Conservation (phyloP, 1,139 yeast species). For the Taphrina deformans region DNA sequence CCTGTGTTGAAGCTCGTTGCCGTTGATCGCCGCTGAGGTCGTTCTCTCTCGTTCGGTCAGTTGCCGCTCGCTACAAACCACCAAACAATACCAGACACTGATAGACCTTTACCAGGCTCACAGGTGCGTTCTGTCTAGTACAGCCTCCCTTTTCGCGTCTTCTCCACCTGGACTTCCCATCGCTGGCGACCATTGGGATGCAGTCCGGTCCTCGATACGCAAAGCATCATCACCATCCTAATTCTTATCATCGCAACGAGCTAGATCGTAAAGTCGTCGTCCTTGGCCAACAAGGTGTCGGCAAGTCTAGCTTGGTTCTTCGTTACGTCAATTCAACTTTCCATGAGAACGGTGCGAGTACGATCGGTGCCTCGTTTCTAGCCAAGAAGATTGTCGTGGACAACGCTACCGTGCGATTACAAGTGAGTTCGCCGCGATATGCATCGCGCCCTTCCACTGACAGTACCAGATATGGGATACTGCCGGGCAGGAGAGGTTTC, state of each 20-base stretch:
- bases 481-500: slow-evolving; percentile 96
- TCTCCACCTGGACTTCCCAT: not conserved
- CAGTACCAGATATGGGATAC: slow-evolving; percentile 88
- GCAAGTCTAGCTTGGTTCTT: slow-evolving; percentile 83
- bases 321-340: slow-evolving; percentile 88
- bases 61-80: too few relatives aligned
- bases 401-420: slow-evolving; percentile 76
- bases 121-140: not conserved
- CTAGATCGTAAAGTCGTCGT: slow-evolving; percentile 48
- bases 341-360: slow-evolving; percentile 80
- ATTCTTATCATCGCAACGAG: not conserved
- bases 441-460: not conserved
- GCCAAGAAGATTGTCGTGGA: slow-evolving; percentile 88
- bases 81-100: not conserved
- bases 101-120: not conserved
- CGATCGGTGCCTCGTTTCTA: slow-evolving; percentile 91
- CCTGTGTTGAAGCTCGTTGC: slow-evolving; percentile 1
- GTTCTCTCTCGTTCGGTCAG: too few relatives aligned
- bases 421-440: slow-evolving; percentile 53
- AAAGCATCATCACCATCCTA: not conserved
- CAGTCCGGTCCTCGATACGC: not conserved
- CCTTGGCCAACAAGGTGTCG: slow-evolving; percentile 50
- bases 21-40: not conserved
- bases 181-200: not conserved
- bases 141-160: not conserved